Conservation (phyloP, 2,329 filamentous ascomycete species). For the Penicillium sp. region DNA sequence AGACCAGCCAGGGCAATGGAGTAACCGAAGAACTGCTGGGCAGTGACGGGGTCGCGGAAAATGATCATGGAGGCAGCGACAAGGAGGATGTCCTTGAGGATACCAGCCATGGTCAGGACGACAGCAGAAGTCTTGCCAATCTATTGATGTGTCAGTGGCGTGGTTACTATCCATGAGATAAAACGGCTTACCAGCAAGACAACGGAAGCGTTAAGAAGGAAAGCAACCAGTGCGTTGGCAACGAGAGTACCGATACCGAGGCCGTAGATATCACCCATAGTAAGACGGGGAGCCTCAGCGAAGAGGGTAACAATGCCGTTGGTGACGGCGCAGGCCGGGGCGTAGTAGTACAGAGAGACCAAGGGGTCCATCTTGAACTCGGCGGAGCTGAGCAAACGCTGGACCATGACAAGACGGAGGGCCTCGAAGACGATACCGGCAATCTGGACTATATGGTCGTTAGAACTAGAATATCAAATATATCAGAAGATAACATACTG, state of each 20-base stretch:
- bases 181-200: slow-evolving; percentile 57
- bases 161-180: background rate
- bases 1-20: slow-evolving; percentile 63
- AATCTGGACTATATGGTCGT: slow-evolving; percentile 51
- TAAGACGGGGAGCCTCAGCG: slow-evolving; percentile 62
- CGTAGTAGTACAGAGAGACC: slow-evolving; percentile 85
- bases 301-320: slow-evolving; percentile 67
- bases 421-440: slow-evolving; percentile 76
- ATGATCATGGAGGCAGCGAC: slow-evolving; percentile 71
- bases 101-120: slow-evolving; percentile 76
- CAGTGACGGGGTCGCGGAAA: slow-evolving; percentile 67
- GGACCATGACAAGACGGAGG: slow-evolving; percentile 75
- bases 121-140: slow-evolving; percentile 82
- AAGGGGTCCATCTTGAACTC: slow-evolving; percentile 84
- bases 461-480: background rate
- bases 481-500: slow-evolving; percentile 24
- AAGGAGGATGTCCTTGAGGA: slow-evolving; percentile 80
- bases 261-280: slow-evolving; percentile 68
- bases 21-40: slow-evolving; percentile 72
- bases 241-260: slow-evolving; percentile 64
- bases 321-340: slow-evolving; percentile 74
- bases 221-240: slow-evolving; percentile 70
- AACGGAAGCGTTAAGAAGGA: slow-evolving; percentile 74
- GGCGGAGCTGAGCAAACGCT: slow-evolving; percentile 69
- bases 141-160: slow-evolving; percentile 11